Conservation (phyloP, 768 basidiomycete genomes). For the Leccinum sublutescens region DNA sequence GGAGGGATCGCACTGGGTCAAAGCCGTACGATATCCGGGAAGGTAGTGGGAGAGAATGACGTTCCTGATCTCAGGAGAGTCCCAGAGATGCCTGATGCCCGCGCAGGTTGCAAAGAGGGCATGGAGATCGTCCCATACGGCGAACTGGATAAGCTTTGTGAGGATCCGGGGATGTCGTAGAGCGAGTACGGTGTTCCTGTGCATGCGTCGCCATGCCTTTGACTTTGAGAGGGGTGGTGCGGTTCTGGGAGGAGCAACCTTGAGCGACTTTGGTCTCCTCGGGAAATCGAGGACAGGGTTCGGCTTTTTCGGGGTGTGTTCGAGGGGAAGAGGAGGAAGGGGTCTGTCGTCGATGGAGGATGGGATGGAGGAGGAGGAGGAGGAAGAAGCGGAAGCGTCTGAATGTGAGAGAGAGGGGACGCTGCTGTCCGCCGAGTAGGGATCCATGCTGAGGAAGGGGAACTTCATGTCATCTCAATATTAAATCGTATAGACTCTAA, state of each 20-base stretch:
- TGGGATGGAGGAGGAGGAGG: constrained; percentile 6
- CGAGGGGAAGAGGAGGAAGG: constrained; percentile 19
- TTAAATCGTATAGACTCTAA: neutral
- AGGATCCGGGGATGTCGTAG: constrained; percentile 38
- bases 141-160: constrained; percentile 28
- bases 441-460: constrained; percentile 24
- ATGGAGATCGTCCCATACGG: constrained; percentile 42
- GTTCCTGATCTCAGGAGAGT: constrained; percentile 34
- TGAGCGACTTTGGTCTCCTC: neutral
- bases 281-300: neutral
- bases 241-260: constrained; percentile 2
- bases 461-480: too few relatives aligned
- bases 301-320: neutral
- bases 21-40: constrained; percentile 51
- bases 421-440: constrained; percentile 20
- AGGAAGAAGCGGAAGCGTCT: constrained; percentile 23
- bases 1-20: constrained; percentile 40
- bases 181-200: constrained; percentile 21
- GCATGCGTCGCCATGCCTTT: constrained; percentile 30
- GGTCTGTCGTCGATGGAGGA: constrained; percentile 18
- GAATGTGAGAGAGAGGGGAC: constrained; percentile 31
- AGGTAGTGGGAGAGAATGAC: constrained; percentile 49
- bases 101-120: constrained; percentile 38
- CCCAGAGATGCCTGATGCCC: constrained; percentile 35
- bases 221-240: constrained; percentile 10